Evolutionary conservation across 495 filamentous ascomycete genomes (phyloP), one percentile per base, ranked within the genome.

Genomic region (Umbilicaria muhlenbergii): DNA sequence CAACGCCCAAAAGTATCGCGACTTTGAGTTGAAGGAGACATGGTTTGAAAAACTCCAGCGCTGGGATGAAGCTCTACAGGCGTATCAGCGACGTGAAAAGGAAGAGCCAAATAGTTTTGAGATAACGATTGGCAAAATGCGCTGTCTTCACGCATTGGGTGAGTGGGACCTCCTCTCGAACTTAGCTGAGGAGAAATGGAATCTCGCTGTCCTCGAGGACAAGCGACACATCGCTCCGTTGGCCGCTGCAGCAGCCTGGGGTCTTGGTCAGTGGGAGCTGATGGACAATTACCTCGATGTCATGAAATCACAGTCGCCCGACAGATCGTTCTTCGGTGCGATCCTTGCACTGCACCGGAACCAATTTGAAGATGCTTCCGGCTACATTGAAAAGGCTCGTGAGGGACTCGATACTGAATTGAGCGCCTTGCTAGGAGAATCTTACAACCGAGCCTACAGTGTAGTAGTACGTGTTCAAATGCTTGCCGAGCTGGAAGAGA

Each of bases 1-100:
- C 19, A 91, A 91, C 58, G 91, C 88, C 6, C 91, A 95, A 58
- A 74, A 82, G 17, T 98, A 96, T 59, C 83, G 83, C 42, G 89
- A 96, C 51, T 85, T 91, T 17, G 89, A 95, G 46, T 69, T 98
- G 18, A 83, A 91, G 40, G 91, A 98, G 62, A 94, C 86, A 2
- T 98, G 91, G 91, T 98, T 93, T 49, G 91, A 96, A 65, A 98
- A 95, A 58, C 69, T 98, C 18, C 83, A 94, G 54, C 82, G 91
- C 40, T 98, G 92, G 92, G 91, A 98, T 51, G 91, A 98, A 60
- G 91, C 91, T n/a, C 69, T 98, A 47, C 74, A 77, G 41, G 88
- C 87, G 34, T 98, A 96, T 51, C 78, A 86, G 48, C 77, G 83
- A 46, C 78, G 86, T 14, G 80, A 85, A 49, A 65, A 59, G 43